A percentile compares a stretch with the other conserved stretches of the same genome.
These are phyloP conservation scores for Paramecium caudatum DNA, from an alignment of 73 alveolate species.

Conservation along the genomic window DNA sequence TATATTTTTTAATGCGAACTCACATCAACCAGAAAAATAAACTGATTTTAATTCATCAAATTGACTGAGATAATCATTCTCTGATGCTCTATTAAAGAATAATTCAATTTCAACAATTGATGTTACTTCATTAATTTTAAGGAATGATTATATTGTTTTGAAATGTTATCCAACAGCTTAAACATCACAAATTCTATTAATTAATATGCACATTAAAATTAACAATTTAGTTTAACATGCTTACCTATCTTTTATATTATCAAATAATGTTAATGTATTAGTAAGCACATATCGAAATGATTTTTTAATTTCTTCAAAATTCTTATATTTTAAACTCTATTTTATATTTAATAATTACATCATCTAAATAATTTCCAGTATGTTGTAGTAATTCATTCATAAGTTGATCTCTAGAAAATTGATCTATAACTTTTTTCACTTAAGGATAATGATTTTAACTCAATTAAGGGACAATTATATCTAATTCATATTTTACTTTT, in stretches of 20 bases:
- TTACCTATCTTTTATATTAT: neutral
- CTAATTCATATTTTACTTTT: neutral
- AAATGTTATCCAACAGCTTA: neutral
- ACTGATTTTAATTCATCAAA: neutral
- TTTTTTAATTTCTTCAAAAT: neutral
- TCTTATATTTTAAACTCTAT: neutral
- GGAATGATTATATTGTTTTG: neutral
- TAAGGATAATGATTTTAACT: too few species aligned
- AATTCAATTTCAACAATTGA: conserved; percentile 4
- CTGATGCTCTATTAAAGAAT: neutral
- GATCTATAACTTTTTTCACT: too few species aligned
- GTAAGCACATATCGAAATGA: neutral
- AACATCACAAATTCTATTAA: neutral
- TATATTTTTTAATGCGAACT: too few species aligned
- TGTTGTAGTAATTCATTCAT: neutral
- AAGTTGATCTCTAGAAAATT: neutral
- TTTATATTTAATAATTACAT: neutral
- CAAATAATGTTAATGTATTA: neutral
- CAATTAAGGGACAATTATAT: too few species aligned
- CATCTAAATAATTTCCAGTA: conserved; percentile 19
- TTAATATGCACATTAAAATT: conserved; percentile 17
- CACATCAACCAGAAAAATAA: conserved; percentile 28
- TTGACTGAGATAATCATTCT: neutral
- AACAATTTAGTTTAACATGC: neutral
- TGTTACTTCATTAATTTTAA: neutral